A percentile compares a stretch with the other conserved stretches of the same genome.
Conservation (phyloP, 2,329 filamentous ascomycete species). For the Fusarium sp. region DNA sequence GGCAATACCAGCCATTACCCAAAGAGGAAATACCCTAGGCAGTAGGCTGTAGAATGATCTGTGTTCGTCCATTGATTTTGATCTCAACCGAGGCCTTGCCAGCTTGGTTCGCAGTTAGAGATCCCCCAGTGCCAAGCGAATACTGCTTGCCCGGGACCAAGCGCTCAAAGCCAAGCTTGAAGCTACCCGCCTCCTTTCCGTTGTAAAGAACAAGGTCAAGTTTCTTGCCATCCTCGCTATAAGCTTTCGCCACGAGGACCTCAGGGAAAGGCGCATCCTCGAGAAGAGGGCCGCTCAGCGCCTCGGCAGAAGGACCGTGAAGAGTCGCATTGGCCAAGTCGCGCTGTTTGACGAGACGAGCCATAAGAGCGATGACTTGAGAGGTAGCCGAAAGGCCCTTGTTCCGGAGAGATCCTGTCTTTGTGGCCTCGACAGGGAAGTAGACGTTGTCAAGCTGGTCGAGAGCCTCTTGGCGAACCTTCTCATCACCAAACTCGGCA, state of each 20-base stretch:
- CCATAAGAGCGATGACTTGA: not conserved
- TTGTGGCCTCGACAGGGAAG: not conserved
- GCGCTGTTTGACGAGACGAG: not conserved
- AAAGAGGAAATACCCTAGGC: too few species aligned
- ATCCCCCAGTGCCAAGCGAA: not conserved
- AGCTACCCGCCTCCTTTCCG: not conserved
- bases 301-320: not conserved
- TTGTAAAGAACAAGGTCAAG: not conserved
- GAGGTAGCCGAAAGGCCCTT: not conserved
- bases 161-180: not conserved
- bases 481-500: not conserved
- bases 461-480: not conserved
- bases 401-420: not conserved
- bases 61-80: not conserved
- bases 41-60: not conserved
- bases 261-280: not conserved
- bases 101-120: not conserved
- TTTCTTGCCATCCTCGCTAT: not conserved
- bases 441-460: not conserved
- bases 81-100: not conserved
- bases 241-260: rapidly evolving
- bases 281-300: not conserved
- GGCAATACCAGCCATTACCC: too few species aligned
- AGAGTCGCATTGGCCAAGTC: not conserved
- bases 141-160: not conserved